Evolutionary conservation across 305 asterid species (phyloP), one percentile per base, ranked within the genome.

Genomic region (Ajuga reptans): DNA sequence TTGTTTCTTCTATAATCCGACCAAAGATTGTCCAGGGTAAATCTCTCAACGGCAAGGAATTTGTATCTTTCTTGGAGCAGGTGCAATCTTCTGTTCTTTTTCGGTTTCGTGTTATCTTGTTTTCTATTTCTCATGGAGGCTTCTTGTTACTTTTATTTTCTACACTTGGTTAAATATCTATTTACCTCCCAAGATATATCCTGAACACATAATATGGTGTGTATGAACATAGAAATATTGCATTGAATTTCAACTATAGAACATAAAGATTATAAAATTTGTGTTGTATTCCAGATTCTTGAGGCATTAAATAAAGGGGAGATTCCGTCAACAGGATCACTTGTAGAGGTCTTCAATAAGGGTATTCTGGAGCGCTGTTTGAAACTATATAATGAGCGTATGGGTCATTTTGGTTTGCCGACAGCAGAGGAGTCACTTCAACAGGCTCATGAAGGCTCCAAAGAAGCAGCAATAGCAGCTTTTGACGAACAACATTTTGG

Each of bases 11-110:
- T 15, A 78, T 89, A 59, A 85, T 91, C 61, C 94, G 82, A 61
- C 99, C 99, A 54, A 94, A 91, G 91, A 88, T 94, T 83, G 99
- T 94, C 66, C 97, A 94, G 88, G 97, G 99, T 21, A 94, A 91
- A 88, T 54, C 86, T 69, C 91, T 94, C 78, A 87, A 81, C 0
- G 99, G 99, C 57, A 91, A 89, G 86, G 95, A 91, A 77, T 94
- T 94, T 24, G 96, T 94, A 64, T 72, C 95, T 59, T 94, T 94
- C 72, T 72, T 94, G 77, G 86, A 85, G 82, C 92, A 94, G 99
- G 99, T 94, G 77, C 74, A 31, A 49, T 75, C 77, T 56, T 71
- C 68, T 57, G 36, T 45, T 55, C 72, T 60, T 15, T 77, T 57
- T 21, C 52, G 72, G 61, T 68, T 52, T 70, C 18, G 6, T 55